Evolutionary conservation across 2,329 filamentous ascomycete species (phyloP).

Genomic region (Boeremia lycopersici): DNA sequence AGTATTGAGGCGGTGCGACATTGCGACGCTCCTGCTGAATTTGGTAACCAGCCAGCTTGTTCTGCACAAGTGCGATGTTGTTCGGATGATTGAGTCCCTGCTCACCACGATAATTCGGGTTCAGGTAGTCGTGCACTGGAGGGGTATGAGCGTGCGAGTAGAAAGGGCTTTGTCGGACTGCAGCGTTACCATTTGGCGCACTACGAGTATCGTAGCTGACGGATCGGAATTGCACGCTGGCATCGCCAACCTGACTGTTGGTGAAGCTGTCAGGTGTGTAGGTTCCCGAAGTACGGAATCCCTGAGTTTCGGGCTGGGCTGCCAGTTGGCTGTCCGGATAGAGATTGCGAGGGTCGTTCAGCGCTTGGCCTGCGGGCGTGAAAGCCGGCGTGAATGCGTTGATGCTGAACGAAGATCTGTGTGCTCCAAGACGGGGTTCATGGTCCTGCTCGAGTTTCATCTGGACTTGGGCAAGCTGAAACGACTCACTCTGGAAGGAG

Average conservation of each 20-base stretch:
- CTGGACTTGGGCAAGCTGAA: constrained; percentile 41
- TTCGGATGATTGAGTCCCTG: constrained; percentile 52
- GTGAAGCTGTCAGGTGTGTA: constrained; percentile 47
- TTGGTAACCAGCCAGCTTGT: constrained; percentile 56
- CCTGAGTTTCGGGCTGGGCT: constrained; percentile 25
- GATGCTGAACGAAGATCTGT: constrained; percentile 43
- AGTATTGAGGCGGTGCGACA: constrained; percentile 37
- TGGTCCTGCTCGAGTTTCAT: constrained; percentile 44
- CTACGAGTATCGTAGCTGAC: constrained; percentile 52
- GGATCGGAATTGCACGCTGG: constrained; percentile 46
- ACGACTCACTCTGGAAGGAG: constrained; percentile 47
- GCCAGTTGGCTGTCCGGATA: constrained; percentile 33
- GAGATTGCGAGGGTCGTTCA: constrained; percentile 30
- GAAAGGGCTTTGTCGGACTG: constrained; percentile 54
- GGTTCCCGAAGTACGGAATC: constrained; percentile 30
- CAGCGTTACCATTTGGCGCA: constrained; percentile 49
- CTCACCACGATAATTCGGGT: constrained; percentile 49
- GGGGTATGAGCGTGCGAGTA: constrained; percentile 55
- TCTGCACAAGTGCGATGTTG: constrained; percentile 54
- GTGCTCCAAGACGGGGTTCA: constrained; percentile 40
- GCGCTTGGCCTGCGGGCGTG: constrained; percentile 28
- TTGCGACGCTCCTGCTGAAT: constrained; percentile 49
- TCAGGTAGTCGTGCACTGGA: constrained; percentile 51
- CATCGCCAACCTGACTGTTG: constrained; percentile 37
- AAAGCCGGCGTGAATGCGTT: constrained; percentile 33